phyloP scores from a whole-genome alignment of 2,329 filamentous ascomycete genomes.

The Pseudocercospora macadamiae region DNA sequence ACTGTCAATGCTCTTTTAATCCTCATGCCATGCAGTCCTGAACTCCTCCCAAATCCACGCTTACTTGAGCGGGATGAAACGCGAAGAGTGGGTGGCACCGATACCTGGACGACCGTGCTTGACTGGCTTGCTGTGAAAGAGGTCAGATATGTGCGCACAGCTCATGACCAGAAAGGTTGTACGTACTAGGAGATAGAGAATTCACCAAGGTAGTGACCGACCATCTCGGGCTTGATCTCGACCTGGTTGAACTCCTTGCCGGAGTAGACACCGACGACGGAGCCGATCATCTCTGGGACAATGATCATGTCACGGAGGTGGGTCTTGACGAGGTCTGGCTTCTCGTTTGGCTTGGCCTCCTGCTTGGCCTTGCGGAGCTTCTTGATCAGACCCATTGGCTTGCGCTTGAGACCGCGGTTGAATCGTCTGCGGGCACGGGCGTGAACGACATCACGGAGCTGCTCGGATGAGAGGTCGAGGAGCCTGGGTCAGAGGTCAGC shows the following conservation, averaged over 20 bases:
- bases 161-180: slow-evolving; percentile 11
- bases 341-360: slow-evolving; percentile 99
- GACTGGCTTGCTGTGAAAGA: slow-evolving; percentile 81
- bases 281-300: slow-evolving; percentile 99
- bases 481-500: slow-evolving; percentile 63
- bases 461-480: slow-evolving; percentile 96
- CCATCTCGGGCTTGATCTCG: slow-evolving; percentile 99
- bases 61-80: slow-evolving; percentile 99
- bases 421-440: slow-evolving; percentile 97
- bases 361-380: slow-evolving; percentile 99
- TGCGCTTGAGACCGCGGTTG: slow-evolving; percentile 99
- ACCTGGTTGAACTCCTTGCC: slow-evolving; percentile 99
- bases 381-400: slow-evolving; percentile 99
- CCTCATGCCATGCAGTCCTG: slow-evolving; percentile 13
- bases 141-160: slow-evolving; percentile 52
- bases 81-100: slow-evolving; percentile 99
- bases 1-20: slow-evolving; percentile 4
- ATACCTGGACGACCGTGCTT: slow-evolving; percentile 99
- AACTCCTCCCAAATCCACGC: slow-evolving; percentile 9
- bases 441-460: slow-evolving; percentile 99
- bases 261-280: slow-evolving; percentile 98
- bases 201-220: slow-evolving; percentile 98
- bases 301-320: slow-evolving; percentile 99
- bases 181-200: slow-evolving; percentile 99
- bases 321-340: slow-evolving; percentile 98